phyloP scores from a whole-genome alignment of 441 rosid genomes.

The Jatropha podagrica region DNA sequence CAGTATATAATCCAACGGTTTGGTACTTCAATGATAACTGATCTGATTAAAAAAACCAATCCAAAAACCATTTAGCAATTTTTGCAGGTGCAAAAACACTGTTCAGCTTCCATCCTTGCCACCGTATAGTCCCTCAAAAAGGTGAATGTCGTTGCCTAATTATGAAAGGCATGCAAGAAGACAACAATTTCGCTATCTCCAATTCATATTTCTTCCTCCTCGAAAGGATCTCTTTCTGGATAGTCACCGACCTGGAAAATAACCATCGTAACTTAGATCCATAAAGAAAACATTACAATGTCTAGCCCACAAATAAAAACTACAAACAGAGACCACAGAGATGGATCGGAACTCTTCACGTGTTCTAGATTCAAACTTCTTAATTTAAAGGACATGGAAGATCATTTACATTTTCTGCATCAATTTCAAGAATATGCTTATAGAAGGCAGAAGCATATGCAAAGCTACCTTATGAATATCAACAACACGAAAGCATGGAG shows the following conservation, averaged over 20 bases:
- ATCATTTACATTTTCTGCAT: not conserved
- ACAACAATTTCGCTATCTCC: not conserved
- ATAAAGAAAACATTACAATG: not conserved
- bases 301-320: not conserved
- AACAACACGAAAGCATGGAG: not conserved
- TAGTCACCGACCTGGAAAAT: conserved; percentile 36
- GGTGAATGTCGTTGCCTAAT: not conserved
- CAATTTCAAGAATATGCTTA: not conserved
- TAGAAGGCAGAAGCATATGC: not conserved
- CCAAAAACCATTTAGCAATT: not conserved
- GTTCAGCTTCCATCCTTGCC: not conserved
- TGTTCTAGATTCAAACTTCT: not conserved
- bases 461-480: not conserved
- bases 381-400: not conserved
- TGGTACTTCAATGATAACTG: too few species aligned
- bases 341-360: not conserved
- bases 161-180: not conserved
- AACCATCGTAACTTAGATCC: not conserved
- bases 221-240: conserved; percentile 42
- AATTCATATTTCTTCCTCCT: conserved; percentile 34
- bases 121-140: not conserved
- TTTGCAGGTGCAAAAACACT: not conserved
- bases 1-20: not conserved
- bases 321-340: not conserved
- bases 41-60: not conserved